A percentile compares a stretch with the other conserved stretches of the same genome.
Evolutionary conservation across 768 basidiomycete genomes (phyloP).

Genomic region (Collybiopsis luxurians): DNA sequence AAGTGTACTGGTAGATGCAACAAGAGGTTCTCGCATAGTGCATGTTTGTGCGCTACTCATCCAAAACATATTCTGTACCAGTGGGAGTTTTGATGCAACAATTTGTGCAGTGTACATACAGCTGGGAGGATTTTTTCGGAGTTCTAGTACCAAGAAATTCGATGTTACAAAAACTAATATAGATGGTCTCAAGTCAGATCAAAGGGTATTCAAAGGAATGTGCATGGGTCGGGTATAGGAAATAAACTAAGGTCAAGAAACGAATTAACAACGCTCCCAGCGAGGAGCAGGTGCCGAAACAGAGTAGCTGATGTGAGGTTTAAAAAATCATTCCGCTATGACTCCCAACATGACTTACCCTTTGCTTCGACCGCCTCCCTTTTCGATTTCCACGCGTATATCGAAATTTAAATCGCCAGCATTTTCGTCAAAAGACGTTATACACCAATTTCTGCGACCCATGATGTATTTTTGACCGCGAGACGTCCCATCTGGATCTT

Average conservation of each 20-base stretch:
- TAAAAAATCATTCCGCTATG: background rate
- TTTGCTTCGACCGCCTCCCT: constrained; percentile 78
- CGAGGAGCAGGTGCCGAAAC: constrained; percentile 41
- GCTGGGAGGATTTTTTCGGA: too few relatives aligned
- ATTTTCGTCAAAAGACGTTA: constrained; percentile 53
- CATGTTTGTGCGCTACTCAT: too few relatives aligned
- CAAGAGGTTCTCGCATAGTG: too few relatives aligned
- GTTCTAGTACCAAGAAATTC: too few relatives aligned
- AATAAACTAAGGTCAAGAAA: background rate
- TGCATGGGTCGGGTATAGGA: background rate
- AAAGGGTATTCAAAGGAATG: constrained; percentile 7
- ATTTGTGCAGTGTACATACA: too few relatives aligned
- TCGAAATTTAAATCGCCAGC: constrained; percentile 75
- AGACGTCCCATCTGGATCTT: constrained; percentile 73
- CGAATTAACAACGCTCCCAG: constrained; percentile 24
- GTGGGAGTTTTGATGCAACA: too few relatives aligned
- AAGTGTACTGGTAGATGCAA: too few relatives aligned
- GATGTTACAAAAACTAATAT: too few relatives aligned
- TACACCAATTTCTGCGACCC: constrained; percentile 88
- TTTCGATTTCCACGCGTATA: constrained; percentile 81
- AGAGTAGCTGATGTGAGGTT: constrained; percentile 33
- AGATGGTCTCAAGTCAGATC: too few relatives aligned
- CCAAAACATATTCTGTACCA: too few relatives aligned
- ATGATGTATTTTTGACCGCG: constrained; percentile 82
- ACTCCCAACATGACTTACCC: constrained; percentile 48